Evolutionary conservation across 1,284 basidiomycete genomes (phyloP), one percentile per base, ranked within the genome.

Genomic region (Melanopsichium pennsylvanicum): DNA sequence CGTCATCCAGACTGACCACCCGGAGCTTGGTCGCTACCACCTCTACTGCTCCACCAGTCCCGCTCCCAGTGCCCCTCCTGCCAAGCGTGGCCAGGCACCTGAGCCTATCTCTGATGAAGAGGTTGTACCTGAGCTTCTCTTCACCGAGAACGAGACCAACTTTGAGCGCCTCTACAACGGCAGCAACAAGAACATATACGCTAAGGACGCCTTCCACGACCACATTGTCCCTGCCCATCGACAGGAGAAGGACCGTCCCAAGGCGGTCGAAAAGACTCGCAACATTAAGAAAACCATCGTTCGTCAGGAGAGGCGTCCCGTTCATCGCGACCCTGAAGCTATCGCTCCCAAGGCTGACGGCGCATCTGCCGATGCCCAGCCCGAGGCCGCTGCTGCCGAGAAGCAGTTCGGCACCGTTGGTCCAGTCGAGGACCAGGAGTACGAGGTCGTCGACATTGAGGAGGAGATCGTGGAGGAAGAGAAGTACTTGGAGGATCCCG

Each of bases 191-290:
- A 97, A 97, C 84, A 86, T 87, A 2, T 94, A 89, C 80, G 91
- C 91, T 76, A 98, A 98, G 84, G 95, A 98, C 78, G 94, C 90
- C n/a, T 97, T 98, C 86, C 93, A 98, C 79, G 94, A 97, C 81
- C 91, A 97, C 80, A 91, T 97, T 81, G 88, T 97, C 66, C 88
- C 88, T 4, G 85, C 84, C 13, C 94, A 97, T 82, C 88, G 75
- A 26, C 57, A 68, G 37, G 74, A 77, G 39, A 76, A 77, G 55
- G 74, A 76, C 44, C 74, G 70, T 25, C 73, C 74, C 35, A 51
- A 76, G 57, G 45, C 66, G 4, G 36, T 76, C 27, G 48, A 69
- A 23, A 76, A 60, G 58, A 75, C 67, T 15, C 68, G 68, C 38
- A 74, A 40, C 43, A 66, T 70, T 55, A 71, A 57, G 56, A 71